These are phyloP conservation scores for Chloris gayana DNA, from an alignment of 176 grass and related monocot genomes.

Conservation along the genomic window DNA sequence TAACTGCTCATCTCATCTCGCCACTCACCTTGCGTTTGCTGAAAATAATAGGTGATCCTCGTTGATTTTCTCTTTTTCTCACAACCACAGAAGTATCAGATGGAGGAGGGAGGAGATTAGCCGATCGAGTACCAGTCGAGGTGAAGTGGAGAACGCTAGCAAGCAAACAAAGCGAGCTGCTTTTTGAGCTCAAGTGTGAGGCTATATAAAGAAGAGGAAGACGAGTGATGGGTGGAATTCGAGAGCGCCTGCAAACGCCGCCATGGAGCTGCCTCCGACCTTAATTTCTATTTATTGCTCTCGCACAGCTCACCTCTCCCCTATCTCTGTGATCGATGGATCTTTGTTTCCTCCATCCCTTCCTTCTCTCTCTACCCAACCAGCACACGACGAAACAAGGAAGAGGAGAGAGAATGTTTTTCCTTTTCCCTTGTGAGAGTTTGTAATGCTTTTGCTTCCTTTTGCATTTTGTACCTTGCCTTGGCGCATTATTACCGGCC, in stretches of 20 bases:
- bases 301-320: conserved; percentile 33
- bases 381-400: conserved; percentile 29
- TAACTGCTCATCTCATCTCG: conserved; percentile 1
- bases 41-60: conserved; percentile 39
- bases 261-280: conserved; percentile 67
- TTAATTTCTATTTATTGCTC: conserved; percentile 84
- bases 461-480: conserved; percentile 35
- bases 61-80: conserved; percentile 4
- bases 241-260: conserved; percentile 82
- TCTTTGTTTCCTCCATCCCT: conserved; percentile 19
- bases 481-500: conserved; percentile 44
- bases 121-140: not conserved
- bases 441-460: conserved; percentile 8
- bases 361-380: conserved; percentile 49
- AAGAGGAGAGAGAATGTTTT: conserved; percentile 26
- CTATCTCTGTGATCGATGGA: conserved; percentile 15
- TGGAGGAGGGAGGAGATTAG: conserved; percentile 29
- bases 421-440: not conserved
- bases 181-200: conserved; percentile 39
- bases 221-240: conserved; percentile 47
- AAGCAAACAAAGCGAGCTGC: conserved; percentile 28
- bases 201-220: conserved; percentile 58
- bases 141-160: conserved; percentile 21
- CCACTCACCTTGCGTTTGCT: conserved; percentile 49
- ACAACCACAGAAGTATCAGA: conserved; percentile 22